Evolutionary conservation across 805 yeast species (phyloP), one percentile per base, ranked within the genome.

Genomic region (Kregervanrija delftensis): DNA sequence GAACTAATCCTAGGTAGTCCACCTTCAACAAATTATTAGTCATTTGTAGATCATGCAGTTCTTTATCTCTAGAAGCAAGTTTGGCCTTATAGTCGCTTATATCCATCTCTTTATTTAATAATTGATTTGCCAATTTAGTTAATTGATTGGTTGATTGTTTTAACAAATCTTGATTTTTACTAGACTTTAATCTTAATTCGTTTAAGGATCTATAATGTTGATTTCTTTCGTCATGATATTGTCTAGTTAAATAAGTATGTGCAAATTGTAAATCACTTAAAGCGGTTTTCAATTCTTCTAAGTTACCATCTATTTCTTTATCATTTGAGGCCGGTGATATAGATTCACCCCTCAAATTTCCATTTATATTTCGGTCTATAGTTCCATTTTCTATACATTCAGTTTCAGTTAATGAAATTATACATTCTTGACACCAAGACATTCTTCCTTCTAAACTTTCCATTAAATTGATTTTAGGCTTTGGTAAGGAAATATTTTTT

Each of bases 211-310:
- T 72, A 42, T 68, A 60, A 45, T 81, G 77, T 48, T 74, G 76
- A 12, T 73, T 72, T 45, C 84, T 70, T 44, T 84, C 85, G 48
- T 79, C 76, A 50, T 81, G 85, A 54, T 74, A 84, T 53, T 82
- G 86, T 55, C 79, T 77, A 2, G 83, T 72, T 44, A 84, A 64
- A 56, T 81, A 84, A 48, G 73, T 79, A 59, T 83, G 88, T 2
- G 88, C 83, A 57, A 84, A 76, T 51, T 83, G 80, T 42, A 84
- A 66, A 58, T 84, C 93, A 45, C 71, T 74, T 41, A 84, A 65
- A 0, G 89, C 88, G 0, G 83, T 76, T 22, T 51, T 51, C 34
- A 60, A 45, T 31, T 55, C 60, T 8, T 50, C 28, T 22, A 22
- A 22, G 28, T 8, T 22, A 22, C 28, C 28, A 22, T 8, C 8